phyloP scores from a whole-genome alignment of 495 filamentous ascomycete genomes.

The Mytilinidion resinicola region DNA sequence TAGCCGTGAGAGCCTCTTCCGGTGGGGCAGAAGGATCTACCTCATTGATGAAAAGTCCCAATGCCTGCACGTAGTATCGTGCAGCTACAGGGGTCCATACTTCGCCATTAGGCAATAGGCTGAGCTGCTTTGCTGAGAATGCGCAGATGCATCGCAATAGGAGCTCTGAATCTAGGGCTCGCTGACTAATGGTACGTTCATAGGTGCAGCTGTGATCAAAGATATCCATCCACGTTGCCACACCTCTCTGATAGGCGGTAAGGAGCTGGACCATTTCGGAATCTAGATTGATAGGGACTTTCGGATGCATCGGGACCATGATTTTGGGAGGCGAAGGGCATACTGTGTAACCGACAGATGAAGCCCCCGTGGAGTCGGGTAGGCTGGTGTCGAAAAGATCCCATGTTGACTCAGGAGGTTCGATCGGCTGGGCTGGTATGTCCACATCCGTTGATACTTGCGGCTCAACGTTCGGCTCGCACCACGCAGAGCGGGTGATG shows the following conservation, averaged over 20 bases:
- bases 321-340: neutral
- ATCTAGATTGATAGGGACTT: constrained; percentile 13
- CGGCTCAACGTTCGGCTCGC: neutral
- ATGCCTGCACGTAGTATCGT: constrained; percentile 22
- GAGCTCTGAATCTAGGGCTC: constrained; percentile 15
- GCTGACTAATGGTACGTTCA: constrained; percentile 17
- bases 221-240: constrained; percentile 30
- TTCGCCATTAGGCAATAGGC: constrained; percentile 2
- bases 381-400: constrained; percentile 17
- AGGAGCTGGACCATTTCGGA: constrained; percentile 16
- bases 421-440: neutral
- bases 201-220: constrained; percentile 23
- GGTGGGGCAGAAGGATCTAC: constrained; percentile 7
- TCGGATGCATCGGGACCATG: neutral
- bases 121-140: constrained; percentile 25
- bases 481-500: constrained; percentile 20
- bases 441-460: neutral
- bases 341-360: constrained; percentile 1
- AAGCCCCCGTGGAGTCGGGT: neutral
- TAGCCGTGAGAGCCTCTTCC: constrained; percentile 23
- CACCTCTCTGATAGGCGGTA: constrained; percentile 11
- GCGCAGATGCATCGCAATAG: constrained; percentile 25
- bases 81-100: constrained; percentile 19
- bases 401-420: constrained; percentile 3
- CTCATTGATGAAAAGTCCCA: constrained; percentile 14